phyloP scores from a whole-genome alignment of 2,329 filamentous ascomycete species.

The Fusarium miscanthi region DNA sequence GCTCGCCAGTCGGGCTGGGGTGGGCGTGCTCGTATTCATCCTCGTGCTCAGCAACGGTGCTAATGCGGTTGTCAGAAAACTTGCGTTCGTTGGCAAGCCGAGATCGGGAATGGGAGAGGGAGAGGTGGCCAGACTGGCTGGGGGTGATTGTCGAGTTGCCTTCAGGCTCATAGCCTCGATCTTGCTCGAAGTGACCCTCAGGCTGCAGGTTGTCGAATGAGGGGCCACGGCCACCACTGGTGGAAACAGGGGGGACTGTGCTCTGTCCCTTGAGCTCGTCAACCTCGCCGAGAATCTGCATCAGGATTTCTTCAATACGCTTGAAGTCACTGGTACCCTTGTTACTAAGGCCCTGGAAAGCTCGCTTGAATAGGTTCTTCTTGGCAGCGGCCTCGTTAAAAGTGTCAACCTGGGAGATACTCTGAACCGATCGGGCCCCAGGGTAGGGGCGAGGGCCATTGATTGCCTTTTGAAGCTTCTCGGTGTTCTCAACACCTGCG shows the following conservation, averaged over 20 bases:
- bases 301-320: conserved; percentile 91
- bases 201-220: conserved; percentile 77
- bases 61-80: conserved; percentile 83
- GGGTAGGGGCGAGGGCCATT: conserved; percentile 89
- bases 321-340: conserved; percentile 89
- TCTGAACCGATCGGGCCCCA: conserved; percentile 70
- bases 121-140: conserved; percentile 81
- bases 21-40: conserved; percentile 74
- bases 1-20: conserved; percentile 54
- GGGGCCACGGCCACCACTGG: conserved; percentile 62
- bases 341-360: conserved; percentile 88
- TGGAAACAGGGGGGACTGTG: conserved; percentile 53
- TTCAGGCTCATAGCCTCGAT: conserved; percentile 84
- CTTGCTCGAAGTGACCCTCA: conserved; percentile 73
- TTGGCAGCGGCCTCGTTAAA: conserved; percentile 73
- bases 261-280: conserved; percentile 79
- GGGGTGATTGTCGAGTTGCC: conserved; percentile 76
- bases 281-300: conserved; percentile 91
- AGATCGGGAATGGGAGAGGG: conserved; percentile 65
- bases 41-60: conserved; percentile 86
- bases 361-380: conserved; percentile 93
- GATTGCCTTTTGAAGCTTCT: conserved; percentile 84
- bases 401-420: conserved; percentile 65
- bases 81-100: conserved; percentile 63
- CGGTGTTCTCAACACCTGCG: conserved; percentile 86